A percentile compares a stretch with the other conserved stretches of the same genome.
Evolutionary conservation across 495 filamentous ascomycete species (phyloP).

Genomic region (Talaromyces proteolyticus): DNA sequence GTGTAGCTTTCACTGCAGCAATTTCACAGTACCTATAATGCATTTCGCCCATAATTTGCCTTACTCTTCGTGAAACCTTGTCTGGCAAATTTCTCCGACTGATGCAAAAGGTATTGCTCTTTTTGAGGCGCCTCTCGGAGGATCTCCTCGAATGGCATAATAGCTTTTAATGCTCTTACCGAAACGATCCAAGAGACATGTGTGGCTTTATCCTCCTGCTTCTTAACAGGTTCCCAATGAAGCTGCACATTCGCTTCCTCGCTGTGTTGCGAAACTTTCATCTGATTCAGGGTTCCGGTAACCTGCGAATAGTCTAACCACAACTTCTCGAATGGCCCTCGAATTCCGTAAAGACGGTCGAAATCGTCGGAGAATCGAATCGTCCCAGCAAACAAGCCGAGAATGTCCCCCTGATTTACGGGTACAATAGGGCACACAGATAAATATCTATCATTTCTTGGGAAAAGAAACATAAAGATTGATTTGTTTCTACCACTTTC

Average conservation of each 20-base stretch:
- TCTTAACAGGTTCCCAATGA: slow-evolving; percentile 11
- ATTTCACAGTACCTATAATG: no score
- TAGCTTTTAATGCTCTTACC: slow-evolving; percentile 13
- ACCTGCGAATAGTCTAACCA: slow-evolving; percentile 21
- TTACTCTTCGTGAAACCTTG: slow-evolving; percentile 11
- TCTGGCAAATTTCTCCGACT: slow-evolving; percentile 9
- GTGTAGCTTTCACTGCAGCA: no score
- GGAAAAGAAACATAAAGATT: slow-evolving; percentile 8
- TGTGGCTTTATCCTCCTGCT: slow-evolving; percentile 5
- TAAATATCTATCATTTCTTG: slow-evolving; percentile 6
- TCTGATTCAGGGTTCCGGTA: slow-evolving; percentile 18
- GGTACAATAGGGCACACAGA: slow-evolving; percentile 11
- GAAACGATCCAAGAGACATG: slow-evolving; percentile 14
- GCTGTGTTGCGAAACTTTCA: slow-evolving; percentile 12
- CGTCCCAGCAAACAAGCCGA: slow-evolving; percentile 15
- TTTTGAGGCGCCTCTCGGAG: slow-evolving; percentile 13
- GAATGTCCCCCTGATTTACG: slow-evolving; percentile 10
- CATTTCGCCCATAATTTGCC: no score
- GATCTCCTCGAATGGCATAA: slow-evolving; percentile 12
- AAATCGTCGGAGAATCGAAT: slow-evolving; percentile 15
- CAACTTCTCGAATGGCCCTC: slow-evolving; percentile 13
- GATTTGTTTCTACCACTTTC: slow-evolving; percentile 11
- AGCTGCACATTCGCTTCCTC: slow-evolving; percentile 14
- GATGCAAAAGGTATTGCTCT: slow-evolving; percentile 16
- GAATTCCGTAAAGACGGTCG: slow-evolving; percentile 8